Evolutionary conservation across 176 grass and related monocot species (phyloP).

Genomic region (Triticum timopheevii): DNA sequence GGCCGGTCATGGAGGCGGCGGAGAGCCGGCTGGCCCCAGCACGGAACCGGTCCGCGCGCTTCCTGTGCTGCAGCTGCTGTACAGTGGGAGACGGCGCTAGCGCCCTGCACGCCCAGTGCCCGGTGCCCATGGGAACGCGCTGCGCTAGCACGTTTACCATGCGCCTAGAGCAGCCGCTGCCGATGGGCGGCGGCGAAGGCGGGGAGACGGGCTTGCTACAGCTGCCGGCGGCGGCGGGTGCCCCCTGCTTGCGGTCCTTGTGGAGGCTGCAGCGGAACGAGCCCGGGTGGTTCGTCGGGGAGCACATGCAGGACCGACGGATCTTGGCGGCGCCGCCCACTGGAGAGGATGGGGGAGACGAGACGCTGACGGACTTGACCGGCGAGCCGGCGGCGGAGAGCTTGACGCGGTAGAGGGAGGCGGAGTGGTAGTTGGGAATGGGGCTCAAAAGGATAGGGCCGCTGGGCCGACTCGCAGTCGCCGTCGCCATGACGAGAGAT

Average conservation of each 20-base stretch:
- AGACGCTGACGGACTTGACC: conserved; percentile 29
- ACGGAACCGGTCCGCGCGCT: conserved; percentile 31
- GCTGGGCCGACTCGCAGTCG: conserved; percentile 31
- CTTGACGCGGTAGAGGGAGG: conserved; percentile 48
- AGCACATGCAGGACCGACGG: conserved; percentile 56
- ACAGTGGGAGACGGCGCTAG: conserved; percentile 40
- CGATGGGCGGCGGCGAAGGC: background rate
- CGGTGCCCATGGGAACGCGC: conserved; percentile 46
- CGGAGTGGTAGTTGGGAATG: conserved; percentile 31
- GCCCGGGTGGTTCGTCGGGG: conserved; percentile 70
- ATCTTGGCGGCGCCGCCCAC: background rate
- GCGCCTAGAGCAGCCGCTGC: too few relatives aligned
- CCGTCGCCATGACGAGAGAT: conserved; percentile 24
- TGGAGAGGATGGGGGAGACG: background rate
- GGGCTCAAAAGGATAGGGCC: background rate
- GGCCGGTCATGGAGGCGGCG: conserved; percentile 16
- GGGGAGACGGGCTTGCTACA: background rate
- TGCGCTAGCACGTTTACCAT: background rate
- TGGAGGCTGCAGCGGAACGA: conserved; percentile 75
- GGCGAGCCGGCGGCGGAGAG: conserved; percentile 20
- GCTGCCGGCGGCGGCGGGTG: background rate
- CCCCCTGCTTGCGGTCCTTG: conserved; percentile 35
- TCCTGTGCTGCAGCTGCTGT: conserved; percentile 52
- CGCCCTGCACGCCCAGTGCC: conserved; percentile 44
- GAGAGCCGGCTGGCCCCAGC: conserved; percentile 50